Evolutionary conservation across 169 alveolate genomes (phyloP).

Genomic region (Plasmodium malariae): DNA sequence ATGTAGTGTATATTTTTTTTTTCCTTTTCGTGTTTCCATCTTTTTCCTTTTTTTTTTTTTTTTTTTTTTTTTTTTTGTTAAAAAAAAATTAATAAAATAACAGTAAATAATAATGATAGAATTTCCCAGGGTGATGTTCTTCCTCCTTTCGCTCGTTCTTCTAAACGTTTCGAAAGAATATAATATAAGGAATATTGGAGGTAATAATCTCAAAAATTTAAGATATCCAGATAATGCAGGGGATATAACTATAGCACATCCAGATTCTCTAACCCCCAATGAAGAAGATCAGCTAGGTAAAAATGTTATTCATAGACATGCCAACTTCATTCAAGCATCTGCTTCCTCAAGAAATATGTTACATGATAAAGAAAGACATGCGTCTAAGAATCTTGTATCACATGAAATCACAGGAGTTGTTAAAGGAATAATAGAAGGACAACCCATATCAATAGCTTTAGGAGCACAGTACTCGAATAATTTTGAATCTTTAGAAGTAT

Average conservation of each 20-base stretch:
- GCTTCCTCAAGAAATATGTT: conserved; percentile 31
- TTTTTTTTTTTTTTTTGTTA: no score
- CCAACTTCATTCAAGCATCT: conserved; percentile 47
- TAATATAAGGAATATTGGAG: background rate
- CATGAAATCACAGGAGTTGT: conserved; percentile 79
- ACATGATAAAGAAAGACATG: conserved; percentile 34
- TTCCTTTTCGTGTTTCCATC: no score
- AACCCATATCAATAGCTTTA: conserved; percentile 84
- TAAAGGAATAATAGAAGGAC: conserved; percentile 71
- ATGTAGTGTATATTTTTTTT: no score
- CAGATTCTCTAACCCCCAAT: background rate
- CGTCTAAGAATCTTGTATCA: background rate
- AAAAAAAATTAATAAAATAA: no score
- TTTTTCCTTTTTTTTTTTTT: no score
- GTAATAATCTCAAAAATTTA: background rate
- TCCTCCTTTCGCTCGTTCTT: background rate
- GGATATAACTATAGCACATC: background rate
- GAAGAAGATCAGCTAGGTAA: background rate
- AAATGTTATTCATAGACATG: conserved; percentile 7
- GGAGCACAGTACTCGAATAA: conserved; percentile 83
- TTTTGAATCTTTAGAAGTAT: conserved; percentile 81
- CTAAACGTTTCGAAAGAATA: background rate
- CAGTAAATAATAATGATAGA: background rate
- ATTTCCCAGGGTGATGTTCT: background rate
- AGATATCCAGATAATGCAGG: background rate